phyloP scores from a whole-genome alignment of 768 basidiomycete species.

The Russula ochroleuca region DNA sequence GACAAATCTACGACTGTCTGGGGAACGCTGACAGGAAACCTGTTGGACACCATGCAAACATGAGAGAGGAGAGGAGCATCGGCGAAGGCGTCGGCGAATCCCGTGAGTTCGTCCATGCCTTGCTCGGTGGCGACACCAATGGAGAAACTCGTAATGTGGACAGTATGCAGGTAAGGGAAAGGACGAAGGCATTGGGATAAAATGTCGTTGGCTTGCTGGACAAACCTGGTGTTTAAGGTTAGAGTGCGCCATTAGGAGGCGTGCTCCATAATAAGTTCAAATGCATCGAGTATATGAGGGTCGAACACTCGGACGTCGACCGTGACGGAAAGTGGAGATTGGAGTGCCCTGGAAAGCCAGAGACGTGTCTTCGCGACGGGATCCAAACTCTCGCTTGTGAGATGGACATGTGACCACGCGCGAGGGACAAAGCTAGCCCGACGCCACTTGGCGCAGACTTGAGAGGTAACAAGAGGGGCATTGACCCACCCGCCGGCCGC shows the following conservation, averaged over 20 bases:
- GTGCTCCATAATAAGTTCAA: slow-evolving; percentile 37
- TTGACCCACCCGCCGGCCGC: slow-evolving; percentile 48
- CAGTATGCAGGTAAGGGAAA: slow-evolving; percentile 38
- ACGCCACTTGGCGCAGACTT: slow-evolving; percentile 59
- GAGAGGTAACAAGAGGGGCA: slow-evolving; percentile 52
- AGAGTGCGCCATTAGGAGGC: slow-evolving; percentile 45
- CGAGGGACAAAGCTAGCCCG: slow-evolving; percentile 47
- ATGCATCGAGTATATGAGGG: slow-evolving; percentile 7
- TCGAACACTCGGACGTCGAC: slow-evolving; percentile 40
- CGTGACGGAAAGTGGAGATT: slow-evolving; percentile 44
- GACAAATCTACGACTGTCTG: slow-evolving; percentile 18
- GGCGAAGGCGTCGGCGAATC: slow-evolving; percentile 30
- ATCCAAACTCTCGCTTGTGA: slow-evolving; percentile 45
- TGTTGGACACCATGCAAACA: slow-evolving; percentile 18
- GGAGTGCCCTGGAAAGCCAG: slow-evolving; percentile 49
- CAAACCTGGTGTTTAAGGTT: slow-evolving; percentile 38
- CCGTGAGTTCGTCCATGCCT: slow-evolving; percentile 16
- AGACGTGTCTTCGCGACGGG: slow-evolving; percentile 42
- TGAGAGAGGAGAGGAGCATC: slow-evolving; percentile 36
- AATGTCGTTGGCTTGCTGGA: slow-evolving; percentile 40
- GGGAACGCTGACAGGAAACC: slow-evolving; percentile 22
- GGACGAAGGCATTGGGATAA: slow-evolving; percentile 37
- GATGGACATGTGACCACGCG: slow-evolving; percentile 55
- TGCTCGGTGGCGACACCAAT: slow-evolving; percentile 7
- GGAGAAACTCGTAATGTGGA: slow-evolving; percentile 31